Conservation (phyloP, 495 filamentous ascomycete genomes). For the Podospora conica region DNA sequence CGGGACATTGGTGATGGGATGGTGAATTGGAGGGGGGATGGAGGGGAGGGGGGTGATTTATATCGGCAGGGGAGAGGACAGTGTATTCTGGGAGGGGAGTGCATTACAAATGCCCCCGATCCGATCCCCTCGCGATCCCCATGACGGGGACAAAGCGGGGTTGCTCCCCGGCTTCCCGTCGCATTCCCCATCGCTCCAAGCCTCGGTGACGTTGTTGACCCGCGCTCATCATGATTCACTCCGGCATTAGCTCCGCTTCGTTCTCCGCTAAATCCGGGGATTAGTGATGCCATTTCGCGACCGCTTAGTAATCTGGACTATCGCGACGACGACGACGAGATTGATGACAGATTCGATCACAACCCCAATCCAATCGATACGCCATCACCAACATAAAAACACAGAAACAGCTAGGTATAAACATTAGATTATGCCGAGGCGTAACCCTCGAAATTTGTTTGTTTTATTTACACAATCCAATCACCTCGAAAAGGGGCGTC, state of each 20-base stretch:
- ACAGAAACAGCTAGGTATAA: not conserved
- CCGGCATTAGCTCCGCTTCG: not conserved
- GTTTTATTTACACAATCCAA: not conserved
- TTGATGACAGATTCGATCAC: not conserved
- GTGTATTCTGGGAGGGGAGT: not conserved
- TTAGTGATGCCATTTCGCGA: not conserved
- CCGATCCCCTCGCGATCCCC: too few species aligned
- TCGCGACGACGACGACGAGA: not conserved
- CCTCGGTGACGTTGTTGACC: not conserved
- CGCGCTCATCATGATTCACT: not conserved
- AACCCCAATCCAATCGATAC: not conserved
- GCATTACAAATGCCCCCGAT: not conserved
- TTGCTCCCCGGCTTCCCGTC: not conserved
- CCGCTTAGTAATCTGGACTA: not conserved
- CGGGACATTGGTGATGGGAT: not conserved
- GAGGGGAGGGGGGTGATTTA: not conserved
- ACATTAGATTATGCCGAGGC: not conserved
- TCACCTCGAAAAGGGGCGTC: not conserved
- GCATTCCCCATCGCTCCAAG: not conserved
- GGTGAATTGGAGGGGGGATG: not conserved
- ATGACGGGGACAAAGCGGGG: not conserved
- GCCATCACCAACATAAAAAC: not conserved
- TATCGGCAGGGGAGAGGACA: too few species aligned
- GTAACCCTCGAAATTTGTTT: not conserved
- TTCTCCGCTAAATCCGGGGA: not conserved